Evolutionary conservation across 2,329 filamentous ascomycete species (phyloP), one percentile per base, ranked within the genome.

Genomic region (Fusarium sp.): DNA sequence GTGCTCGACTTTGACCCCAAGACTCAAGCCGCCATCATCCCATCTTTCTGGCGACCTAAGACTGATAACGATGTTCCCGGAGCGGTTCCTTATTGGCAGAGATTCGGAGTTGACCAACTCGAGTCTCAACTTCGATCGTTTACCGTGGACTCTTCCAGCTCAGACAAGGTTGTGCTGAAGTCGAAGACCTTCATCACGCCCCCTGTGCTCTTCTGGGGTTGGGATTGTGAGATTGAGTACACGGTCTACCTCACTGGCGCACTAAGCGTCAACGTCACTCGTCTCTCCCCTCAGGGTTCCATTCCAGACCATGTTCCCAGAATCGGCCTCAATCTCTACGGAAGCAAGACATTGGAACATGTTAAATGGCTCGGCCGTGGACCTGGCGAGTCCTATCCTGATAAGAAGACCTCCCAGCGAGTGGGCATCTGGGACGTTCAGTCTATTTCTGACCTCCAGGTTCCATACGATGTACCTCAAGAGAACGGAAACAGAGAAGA

Each of bases 391-490:
- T 85, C 83, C 9, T 92, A 91, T 75, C 84, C 83, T 8, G 89
- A 92, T 76, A 90, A 88, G 78, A 84, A 85, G 61, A 72, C 80
- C 4, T 83, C 86, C 2, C 87, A 90, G 69, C 80, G 78, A 3
- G 72, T 88, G 0, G 88, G 85, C 2, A 79, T 86, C 40, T 88
- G 81, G 76, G 74, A 73, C 0, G 75, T 72, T 2, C 72, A 73
- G 1, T 76, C 74, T 1, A 78, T 89, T 2, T 79, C 82, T 1
- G 81, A 84, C 1, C 80, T 92, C 28, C 84, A 86, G 72, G 83
- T 84, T 0, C 80, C 82, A 1, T 91, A 91, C 71, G 90, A 92
- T 18, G 87, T 88, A 23, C 90, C 90, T 0, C 90, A 92, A 74
- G 90, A 92, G 70, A 87, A 85, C 53, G 88, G 88, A 1, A 92